Base-by-base conservation (phyloP, 345 rosid species). In the Salix udensis region DNA sequence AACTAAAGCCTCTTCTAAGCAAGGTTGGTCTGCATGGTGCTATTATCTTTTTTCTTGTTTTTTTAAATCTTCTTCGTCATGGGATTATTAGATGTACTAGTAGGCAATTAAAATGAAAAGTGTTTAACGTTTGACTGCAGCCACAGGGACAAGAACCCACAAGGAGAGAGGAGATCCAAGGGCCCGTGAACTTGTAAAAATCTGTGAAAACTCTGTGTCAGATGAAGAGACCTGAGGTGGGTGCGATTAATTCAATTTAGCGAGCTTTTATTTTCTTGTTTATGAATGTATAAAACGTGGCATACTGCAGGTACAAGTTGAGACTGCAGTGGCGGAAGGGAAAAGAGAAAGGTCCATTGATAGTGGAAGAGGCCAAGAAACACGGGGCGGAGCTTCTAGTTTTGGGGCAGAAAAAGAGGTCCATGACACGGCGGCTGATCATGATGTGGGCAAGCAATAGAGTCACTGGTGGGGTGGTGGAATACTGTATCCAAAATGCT, bases 401-500 rank as follows among this genome's bases (percentile, higher is more conserved):
- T 53, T 67, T 93, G 44, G 97, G 97, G 34, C 97, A 90, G 82
- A 93, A 84, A 78, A 93, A 87, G 80, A 81, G 88, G 70, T 89
- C 93, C 12, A 77, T 86, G 81, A 91, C 94, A 18, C 91, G 98
- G 98, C 86, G 97, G 44, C 80, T 95, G 44, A 46, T 95, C 24
- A 74, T 90, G 90, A 84, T 90, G 88, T 95, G 98, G 98, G 88
- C 96, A 8, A 86, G 80, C 70, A 84, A 74, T 74, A 77, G 77
- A 42, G 64, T 69, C 2, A 46, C 81, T 24, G 83, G 84, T 5
- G 94, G 91, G 4, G 84, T 84, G 4, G 98, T 91, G 14, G 97
- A 95, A 67, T 91, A 89, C 77, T 95, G 98, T 53, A 89, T 95
- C 70, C 97, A 91, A 68, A 91, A 93, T 64, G 91, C 98, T 0